phyloP scores from a whole-genome alignment of 345 rosid genomes.

The Anastatica hierochuntica region DNA sequence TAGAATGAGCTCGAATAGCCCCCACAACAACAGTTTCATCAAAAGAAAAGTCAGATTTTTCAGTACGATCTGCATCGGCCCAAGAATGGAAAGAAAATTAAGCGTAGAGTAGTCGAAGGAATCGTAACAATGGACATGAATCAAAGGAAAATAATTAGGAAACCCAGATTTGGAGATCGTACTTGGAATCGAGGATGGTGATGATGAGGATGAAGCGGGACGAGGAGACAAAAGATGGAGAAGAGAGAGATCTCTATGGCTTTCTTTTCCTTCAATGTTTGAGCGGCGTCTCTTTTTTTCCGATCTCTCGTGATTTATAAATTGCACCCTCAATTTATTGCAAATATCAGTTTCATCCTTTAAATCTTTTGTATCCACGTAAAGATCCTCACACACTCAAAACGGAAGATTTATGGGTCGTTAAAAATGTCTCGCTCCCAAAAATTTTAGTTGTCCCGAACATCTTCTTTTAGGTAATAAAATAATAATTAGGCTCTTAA shows the following conservation, averaged over 20 bases:
- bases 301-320: not conserved
- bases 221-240: slow-evolving; percentile 5
- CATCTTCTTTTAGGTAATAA: no score
- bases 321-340: not conserved
- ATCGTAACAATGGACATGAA: not conserved
- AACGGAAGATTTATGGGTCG: no score
- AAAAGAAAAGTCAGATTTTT: not conserved
- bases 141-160: not conserved
- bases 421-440: no score
- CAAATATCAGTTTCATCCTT: no score
- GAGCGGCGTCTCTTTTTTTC: slow-evolving; percentile 25
- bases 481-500: no score
- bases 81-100: no score
- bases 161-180: not conserved
- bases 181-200: no score
- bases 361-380: no score
- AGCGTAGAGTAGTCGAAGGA: no score
- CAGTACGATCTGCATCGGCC: not conserved
- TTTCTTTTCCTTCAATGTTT: no score
- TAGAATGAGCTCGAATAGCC: not conserved
- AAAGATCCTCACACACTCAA: no score
- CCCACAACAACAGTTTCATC: not conserved
- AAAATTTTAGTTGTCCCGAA: no score
- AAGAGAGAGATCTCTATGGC: slow-evolving; percentile 15
- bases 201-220: slow-evolving; percentile 8